Evolutionary conservation across 108 stramenopile genomes (phyloP), one percentile per base, ranked within the genome.

Genomic region (Cyclotella cryptica): DNA sequence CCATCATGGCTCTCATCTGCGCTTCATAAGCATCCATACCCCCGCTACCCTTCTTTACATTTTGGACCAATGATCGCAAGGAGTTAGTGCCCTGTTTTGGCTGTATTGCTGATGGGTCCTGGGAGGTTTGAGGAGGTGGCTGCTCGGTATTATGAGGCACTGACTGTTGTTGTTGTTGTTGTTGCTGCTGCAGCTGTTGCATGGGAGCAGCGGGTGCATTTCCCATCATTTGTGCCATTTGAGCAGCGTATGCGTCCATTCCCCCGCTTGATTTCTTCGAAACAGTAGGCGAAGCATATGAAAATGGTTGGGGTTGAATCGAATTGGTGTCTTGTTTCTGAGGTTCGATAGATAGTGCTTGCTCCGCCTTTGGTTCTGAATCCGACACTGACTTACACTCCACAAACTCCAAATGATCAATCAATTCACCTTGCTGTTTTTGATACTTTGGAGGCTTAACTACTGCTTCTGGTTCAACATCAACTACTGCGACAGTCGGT

Each of bases 1-100:
- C 41, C 66, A 66, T 66, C 66, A 66, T 46, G 0, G 66, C 66
- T 44, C 30, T 66, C 66, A 66, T 66, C 27, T 66, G 66, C 7
- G 66, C 66, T 15, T 66, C 66, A 66, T 66, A 66, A 15, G 43
- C 66, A 24, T 10, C 28, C 69, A 71, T 58, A 49, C 49, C 67
- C n/a, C 69, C 69, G 2, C 22, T 29, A 54, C 55, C 44, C 3
- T 57, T 71, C 54, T 71, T 71, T 12, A 27, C 46, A 18, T 47
- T 47, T 22, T 17, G 26, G 0, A 10, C 66, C 26, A 29, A 29
- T 27, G 24, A 15, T 15, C 27, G 27, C 58, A 29, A 60, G 3
- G 49, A 51, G 49, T 51, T 51, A 18, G 1, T 19, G 18, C 8
- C 35, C 35, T 35, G 35, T 35, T 35, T 6, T 35, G 35, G 35